These are phyloP conservation scores for Lanmaoa rubissima DNA, from an alignment of 768 basidiomycete genomes.

Conservation along the genomic window DNA sequence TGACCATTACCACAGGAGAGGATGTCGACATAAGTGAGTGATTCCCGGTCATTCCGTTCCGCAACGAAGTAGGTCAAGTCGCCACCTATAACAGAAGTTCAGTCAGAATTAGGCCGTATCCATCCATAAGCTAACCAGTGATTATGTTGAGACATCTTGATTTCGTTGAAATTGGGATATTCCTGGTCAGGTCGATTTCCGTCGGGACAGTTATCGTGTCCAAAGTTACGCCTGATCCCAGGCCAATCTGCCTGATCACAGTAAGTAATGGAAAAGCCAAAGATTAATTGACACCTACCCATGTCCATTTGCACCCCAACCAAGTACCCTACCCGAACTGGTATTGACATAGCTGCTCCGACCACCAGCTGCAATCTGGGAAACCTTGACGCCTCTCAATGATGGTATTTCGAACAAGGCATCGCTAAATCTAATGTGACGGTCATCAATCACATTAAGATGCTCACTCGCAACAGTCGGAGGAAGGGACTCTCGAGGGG, in stretches of 20 bases:
- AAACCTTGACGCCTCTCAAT: constrained; percentile 58
- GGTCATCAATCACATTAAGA: constrained; percentile 31
- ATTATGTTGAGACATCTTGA: constrained; percentile 64
- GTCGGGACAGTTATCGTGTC: constrained; percentile 79
- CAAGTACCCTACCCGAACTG: constrained; percentile 67
- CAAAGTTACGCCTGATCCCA: constrained; percentile 61
- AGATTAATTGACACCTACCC: constrained; percentile 46
- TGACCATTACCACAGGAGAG: constrained; percentile 84
- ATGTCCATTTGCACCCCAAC: constrained; percentile 87
- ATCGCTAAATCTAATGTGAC: constrained; percentile 62
- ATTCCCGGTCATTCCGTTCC: constrained; percentile 44
- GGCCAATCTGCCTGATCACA: constrained; percentile 68
- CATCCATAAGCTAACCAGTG: constrained; percentile 47
- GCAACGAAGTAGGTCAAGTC: constrained; percentile 78
- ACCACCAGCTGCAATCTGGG: constrained; percentile 69
- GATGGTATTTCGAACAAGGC: constrained; percentile 75
- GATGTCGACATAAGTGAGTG: constrained; percentile 47
- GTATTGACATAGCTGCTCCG: constrained; percentile 75
- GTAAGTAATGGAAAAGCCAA: not conserved
- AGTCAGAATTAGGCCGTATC: not conserved
- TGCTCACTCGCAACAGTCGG: constrained; percentile 28
- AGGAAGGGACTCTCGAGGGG: constrained; percentile 26
- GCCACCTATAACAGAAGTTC: constrained; percentile 47
- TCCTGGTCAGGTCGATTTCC: constrained; percentile 73
- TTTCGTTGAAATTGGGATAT: constrained; percentile 45